These are phyloP conservation scores for Nothophytophthora sp. DNA, from an alignment of 352 stramenopile species.

Conservation along the genomic window DNA sequence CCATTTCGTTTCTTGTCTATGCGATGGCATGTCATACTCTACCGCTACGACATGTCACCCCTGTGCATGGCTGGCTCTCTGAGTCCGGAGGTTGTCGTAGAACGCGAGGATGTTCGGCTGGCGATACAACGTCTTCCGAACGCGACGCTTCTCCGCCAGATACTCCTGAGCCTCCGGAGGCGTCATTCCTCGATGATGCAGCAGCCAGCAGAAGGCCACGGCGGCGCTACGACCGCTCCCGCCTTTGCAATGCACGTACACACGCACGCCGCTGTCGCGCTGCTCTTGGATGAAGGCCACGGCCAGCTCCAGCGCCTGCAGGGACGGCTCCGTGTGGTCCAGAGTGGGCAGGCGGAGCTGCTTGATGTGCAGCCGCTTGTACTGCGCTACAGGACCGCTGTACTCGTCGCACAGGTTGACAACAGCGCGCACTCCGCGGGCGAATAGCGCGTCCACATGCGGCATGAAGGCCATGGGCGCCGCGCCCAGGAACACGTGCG, in stretches of 20 bases:
- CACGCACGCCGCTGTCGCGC: slow-evolving; percentile 75
- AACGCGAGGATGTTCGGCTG: slow-evolving; percentile 89
- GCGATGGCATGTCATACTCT: too few species aligned
- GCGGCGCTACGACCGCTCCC: slow-evolving; percentile 94
- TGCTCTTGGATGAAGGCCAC: slow-evolving; percentile 92
- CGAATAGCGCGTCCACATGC: slow-evolving; percentile 82
- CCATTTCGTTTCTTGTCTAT: background rate
- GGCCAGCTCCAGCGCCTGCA: slow-evolving; percentile 65
- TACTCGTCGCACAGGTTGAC: slow-evolving; percentile 98
- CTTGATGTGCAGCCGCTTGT: slow-evolving; percentile 87
- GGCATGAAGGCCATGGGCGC: slow-evolving; percentile 90
- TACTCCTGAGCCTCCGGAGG: slow-evolving; percentile 86
- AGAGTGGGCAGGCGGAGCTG: slow-evolving; percentile 91
- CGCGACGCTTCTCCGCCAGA: slow-evolving; percentile 85
- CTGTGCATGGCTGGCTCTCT: slow-evolving; percentile 1
- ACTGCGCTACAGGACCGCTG: slow-evolving; percentile 81
- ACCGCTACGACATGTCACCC: slow-evolving; percentile 4
- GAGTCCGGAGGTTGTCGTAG: slow-evolving; percentile 50
- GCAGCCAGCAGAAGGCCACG: slow-evolving; percentile 91
- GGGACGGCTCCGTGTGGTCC: slow-evolving; percentile 84
- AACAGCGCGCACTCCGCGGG: slow-evolving; percentile 86
- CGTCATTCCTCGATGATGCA: slow-evolving; percentile 73
- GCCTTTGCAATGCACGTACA: slow-evolving; percentile 98
- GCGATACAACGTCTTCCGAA: slow-evolving; percentile 88
- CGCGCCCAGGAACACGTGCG: slow-evolving; percentile 91